phyloP scores from a whole-genome alignment of 148 eudicot genomes.

The Talinum fruticosum region DNA sequence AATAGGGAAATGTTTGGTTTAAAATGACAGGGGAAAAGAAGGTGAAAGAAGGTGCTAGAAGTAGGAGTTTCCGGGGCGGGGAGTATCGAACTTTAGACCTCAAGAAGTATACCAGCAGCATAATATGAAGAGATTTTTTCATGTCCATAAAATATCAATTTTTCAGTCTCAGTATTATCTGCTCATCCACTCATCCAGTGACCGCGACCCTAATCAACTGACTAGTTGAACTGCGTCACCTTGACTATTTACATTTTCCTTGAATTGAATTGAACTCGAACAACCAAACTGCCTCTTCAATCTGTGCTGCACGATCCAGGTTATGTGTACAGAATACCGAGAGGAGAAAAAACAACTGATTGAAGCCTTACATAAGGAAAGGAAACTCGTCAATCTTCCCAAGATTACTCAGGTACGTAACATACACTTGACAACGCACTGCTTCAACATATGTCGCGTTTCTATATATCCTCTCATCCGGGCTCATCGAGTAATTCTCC shows the following conservation, averaged over 20 bases:
- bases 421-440: not conserved
- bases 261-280: too few relatives aligned
- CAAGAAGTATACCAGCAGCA: too few relatives aligned
- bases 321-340: constrained; percentile 58
- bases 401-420: constrained; percentile 62
- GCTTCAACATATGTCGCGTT: not conserved
- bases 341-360: constrained; percentile 65
- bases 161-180: too few relatives aligned
- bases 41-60: too few relatives aligned
- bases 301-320: constrained; percentile 29
- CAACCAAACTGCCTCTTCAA: not conserved
- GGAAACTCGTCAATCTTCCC: constrained; percentile 76
- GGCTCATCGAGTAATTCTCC: constrained; percentile 5
- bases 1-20: not conserved
- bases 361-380: constrained; percentile 55
- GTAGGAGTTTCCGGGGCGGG: too few relatives aligned
- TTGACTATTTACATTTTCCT: not conserved
- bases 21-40: too few relatives aligned
- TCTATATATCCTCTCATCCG: not conserved
- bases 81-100: too few relatives aligned
- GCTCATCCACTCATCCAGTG: too few relatives aligned
- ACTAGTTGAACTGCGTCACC: not conserved
- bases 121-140: too few relatives aligned
- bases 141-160: too few relatives aligned
- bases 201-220: not conserved